Conservation (phyloP, 148 eudicot genomes). For the Vaccinium myrtillus region DNA sequence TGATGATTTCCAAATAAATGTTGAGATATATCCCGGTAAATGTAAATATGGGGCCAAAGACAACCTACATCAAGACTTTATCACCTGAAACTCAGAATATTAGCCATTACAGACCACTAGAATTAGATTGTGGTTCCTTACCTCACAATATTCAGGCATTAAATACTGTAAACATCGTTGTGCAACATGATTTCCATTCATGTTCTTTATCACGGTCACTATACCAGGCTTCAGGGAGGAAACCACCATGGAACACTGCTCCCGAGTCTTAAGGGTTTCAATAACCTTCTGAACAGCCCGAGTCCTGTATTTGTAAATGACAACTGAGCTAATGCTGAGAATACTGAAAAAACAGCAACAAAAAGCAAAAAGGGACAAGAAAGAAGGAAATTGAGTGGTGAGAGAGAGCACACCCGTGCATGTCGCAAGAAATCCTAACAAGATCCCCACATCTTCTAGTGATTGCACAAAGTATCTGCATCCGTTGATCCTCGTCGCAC, state of each 20-base stretch:
- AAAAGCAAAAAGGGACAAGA: neutral
- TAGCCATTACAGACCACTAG: neutral
- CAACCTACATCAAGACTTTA: neutral
- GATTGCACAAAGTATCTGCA: slow-evolving; percentile 34
- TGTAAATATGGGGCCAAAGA: neutral
- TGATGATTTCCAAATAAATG: neutral
- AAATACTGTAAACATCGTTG: slow-evolving; percentile 37
- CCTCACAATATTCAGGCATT: slow-evolving; percentile 36
- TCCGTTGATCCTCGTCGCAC: slow-evolving; percentile 34
- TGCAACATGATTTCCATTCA: slow-evolving; percentile 43
- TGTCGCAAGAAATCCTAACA: slow-evolving; percentile 38
- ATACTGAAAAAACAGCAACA: neutral
- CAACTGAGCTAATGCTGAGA: slow-evolving; percentile 5
- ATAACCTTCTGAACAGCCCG: slow-evolving; percentile 42
- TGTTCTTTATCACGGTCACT: slow-evolving; percentile 36
- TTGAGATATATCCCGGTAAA: neutral
- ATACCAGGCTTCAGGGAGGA: slow-evolving; percentile 42
- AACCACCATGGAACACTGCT: slow-evolving; percentile 37
- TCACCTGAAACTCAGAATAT: neutral
- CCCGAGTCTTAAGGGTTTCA: slow-evolving; percentile 38
- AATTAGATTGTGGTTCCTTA: slow-evolving; percentile 12
- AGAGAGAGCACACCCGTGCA: slow-evolving; percentile 33
- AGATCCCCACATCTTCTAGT: slow-evolving; percentile 35
- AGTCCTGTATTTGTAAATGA: slow-evolving; percentile 26
- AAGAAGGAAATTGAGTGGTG: neutral